A percentile compares a stretch with the other conserved stretches of the same genome.
These are phyloP conservation scores for Esteya vermicola DNA, from an alignment of 2,329 filamentous ascomycete genomes.

Conservation along the genomic window DNA sequence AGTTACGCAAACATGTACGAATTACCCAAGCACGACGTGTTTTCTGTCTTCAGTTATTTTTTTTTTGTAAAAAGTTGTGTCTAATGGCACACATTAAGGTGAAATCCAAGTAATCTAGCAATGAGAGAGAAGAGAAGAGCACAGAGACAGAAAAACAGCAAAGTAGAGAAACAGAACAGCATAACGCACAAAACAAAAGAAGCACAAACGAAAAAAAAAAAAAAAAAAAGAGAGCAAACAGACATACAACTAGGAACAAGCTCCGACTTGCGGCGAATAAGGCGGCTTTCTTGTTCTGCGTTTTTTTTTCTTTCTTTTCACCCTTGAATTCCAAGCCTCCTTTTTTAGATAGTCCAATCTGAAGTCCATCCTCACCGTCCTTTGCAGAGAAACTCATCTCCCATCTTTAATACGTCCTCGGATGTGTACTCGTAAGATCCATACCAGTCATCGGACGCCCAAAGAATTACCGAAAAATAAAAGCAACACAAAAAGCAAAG, in stretches of 20 bases:
- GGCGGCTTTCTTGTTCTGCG: background rate
- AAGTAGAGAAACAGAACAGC: background rate
- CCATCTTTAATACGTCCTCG: background rate
- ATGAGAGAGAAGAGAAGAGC: background rate
- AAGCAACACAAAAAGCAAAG: background rate
- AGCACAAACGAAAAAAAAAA: background rate
- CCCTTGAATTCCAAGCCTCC: background rate
- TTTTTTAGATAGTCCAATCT: background rate
- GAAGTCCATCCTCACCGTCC: no score
- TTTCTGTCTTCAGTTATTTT: no score
- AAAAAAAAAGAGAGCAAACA: background rate
- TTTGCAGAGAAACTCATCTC: no score
- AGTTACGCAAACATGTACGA: no score
- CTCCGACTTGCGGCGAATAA: background rate
- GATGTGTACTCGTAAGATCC: background rate
- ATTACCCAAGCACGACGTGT: no score
- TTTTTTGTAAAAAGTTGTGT: no score
- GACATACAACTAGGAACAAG: background rate
- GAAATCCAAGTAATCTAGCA: no score
- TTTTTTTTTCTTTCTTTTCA: background rate
- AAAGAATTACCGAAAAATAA: background rate
- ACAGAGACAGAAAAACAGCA: background rate
- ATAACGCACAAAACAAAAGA: background rate
- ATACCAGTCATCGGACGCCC: background rate
- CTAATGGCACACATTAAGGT: no score